Percentiles rank a stretch among this genome's conserved stretches.
Evolutionary conservation across 2,329 filamentous ascomycete species (phyloP).

Genomic region (Colletotrichum spaethianum): DNA sequence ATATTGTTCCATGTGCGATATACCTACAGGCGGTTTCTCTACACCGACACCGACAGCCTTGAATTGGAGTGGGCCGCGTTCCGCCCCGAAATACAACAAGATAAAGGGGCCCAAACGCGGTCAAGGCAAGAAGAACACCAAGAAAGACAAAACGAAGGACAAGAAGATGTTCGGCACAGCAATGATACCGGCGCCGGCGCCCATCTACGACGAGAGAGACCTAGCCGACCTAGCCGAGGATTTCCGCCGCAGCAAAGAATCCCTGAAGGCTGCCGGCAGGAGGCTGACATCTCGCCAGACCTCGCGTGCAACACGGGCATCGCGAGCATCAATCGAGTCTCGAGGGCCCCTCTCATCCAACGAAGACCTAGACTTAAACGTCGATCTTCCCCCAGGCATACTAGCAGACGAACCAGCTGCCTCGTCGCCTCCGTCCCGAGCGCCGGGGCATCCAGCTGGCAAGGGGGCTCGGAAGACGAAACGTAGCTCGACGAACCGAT

Average conservation of each 20-base stretch:
- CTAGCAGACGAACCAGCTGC: background rate
- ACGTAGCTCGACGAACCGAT: background rate
- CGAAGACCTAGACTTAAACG: conserved; percentile 3
- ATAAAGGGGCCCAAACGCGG: background rate
- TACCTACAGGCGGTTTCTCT: too few relatives aligned
- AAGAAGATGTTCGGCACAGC: background rate
- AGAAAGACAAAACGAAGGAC: too few relatives aligned
- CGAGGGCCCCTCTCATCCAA: conserved; percentile 17
- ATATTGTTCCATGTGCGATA: background rate
- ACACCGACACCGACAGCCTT: background rate
- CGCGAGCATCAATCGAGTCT: conserved; percentile 16
- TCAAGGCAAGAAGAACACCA: background rate
- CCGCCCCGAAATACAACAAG: background rate
- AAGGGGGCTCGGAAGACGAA: background rate
- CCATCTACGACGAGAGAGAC: background rate
- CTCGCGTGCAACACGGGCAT: background rate
- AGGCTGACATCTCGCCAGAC: background rate
- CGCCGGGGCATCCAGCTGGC: background rate
- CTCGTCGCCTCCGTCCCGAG: background rate
- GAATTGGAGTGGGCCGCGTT: too few relatives aligned
- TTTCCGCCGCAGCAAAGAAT: conserved; percentile 6
- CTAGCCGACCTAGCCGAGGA: background rate
- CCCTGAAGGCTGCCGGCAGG: background rate
- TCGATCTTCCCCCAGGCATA: conserved; percentile 4
- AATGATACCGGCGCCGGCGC: background rate